These are phyloP conservation scores for Penicillium cataractarum DNA, from an alignment of 495 filamentous ascomycete species.

Conservation along the genomic window DNA sequence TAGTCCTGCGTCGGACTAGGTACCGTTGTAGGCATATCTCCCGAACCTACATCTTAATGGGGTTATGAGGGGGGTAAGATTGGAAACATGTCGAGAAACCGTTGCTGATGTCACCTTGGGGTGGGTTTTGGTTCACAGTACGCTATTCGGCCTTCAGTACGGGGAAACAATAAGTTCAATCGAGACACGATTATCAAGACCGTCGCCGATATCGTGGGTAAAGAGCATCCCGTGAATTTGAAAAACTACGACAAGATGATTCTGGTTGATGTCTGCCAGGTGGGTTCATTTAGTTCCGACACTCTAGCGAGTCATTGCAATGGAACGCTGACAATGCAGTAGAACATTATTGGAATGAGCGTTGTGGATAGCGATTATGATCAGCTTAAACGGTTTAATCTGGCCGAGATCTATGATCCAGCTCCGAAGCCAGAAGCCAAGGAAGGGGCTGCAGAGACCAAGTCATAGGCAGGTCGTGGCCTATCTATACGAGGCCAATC, in stretches of 20 bases:
- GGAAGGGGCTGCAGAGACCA: slow-evolving; percentile 8
- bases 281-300: slow-evolving; percentile 42
- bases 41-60: slow-evolving; percentile 8
- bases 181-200: slow-evolving; percentile 77
- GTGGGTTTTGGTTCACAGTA: slow-evolving; percentile 61
- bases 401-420: slow-evolving; percentile 65
- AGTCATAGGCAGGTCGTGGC: slow-evolving; percentile 4
- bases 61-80: not conserved
- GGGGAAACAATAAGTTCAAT: slow-evolving; percentile 76
- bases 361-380: slow-evolving; percentile 73
- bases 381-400: slow-evolving; percentile 69
- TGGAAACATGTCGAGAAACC: not conserved
- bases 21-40: slow-evolving; percentile 9
- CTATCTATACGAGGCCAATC: slow-evolving; percentile 1
- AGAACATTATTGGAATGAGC: slow-evolving; percentile 82
- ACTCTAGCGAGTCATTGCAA: not conserved
- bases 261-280: slow-evolving; percentile 86
- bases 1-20: not conserved
- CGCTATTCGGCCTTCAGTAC: slow-evolving; percentile 83
- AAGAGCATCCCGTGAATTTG: slow-evolving; percentile 80
- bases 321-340: slow-evolving; percentile 15
- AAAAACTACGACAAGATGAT: slow-evolving; percentile 81
- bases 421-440: slow-evolving; percentile 31
- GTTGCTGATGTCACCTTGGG: slow-evolving; percentile 12
- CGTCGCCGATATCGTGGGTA: slow-evolving; percentile 69